A percentile compares a stretch with the other conserved stretches of the same genome.
Evolutionary conservation across 208 protist species (phyloP).

Genomic region (Crithidia sp.): DNA sequence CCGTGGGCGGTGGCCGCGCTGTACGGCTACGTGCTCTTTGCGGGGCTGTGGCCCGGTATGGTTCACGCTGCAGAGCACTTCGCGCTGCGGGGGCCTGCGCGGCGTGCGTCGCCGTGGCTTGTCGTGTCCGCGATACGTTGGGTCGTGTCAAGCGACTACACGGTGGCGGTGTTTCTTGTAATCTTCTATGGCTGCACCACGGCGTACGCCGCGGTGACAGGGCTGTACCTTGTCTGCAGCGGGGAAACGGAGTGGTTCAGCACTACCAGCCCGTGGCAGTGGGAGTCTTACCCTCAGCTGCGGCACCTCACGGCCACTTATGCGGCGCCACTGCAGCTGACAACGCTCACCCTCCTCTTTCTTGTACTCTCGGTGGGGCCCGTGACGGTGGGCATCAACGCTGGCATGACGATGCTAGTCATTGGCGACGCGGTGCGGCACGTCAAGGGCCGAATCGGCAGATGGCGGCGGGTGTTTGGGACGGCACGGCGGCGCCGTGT

Average conservation of each 20-base stretch:
- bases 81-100: not conserved
- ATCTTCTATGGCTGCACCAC: conserved; percentile 11
- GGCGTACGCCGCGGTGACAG: conserved; percentile 2
- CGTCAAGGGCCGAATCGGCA: not conserved
- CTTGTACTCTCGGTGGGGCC: conserved; percentile 14
- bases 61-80: not conserved
- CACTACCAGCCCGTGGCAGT: conserved; percentile 2
- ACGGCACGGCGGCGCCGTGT: conserved; percentile 1
- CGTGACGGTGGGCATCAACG: conserved; percentile 14
- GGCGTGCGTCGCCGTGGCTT: not conserved
- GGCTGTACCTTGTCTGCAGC: conserved; percentile 1
- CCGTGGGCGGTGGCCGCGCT: conserved; percentile 16
- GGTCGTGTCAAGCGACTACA: conserved; percentile 1
- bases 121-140: not conserved
- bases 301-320: not conserved
- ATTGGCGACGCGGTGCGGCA: not conserved
- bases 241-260: not conserved
- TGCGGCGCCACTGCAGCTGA: not conserved
- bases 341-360: not conserved
- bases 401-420: conserved; percentile 15
- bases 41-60: conserved; percentile 7
- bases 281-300: conserved; percentile 14
- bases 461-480: not conserved
- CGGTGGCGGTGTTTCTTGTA: conserved; percentile 3
- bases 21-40: conserved; percentile 13